Percentiles rank a stretch among this genome's conserved stretches.
These are phyloP conservation scores for Anisodus acutangulus DNA, from an alignment of 257 asterid genomes.

Conservation along the genomic window DNA sequence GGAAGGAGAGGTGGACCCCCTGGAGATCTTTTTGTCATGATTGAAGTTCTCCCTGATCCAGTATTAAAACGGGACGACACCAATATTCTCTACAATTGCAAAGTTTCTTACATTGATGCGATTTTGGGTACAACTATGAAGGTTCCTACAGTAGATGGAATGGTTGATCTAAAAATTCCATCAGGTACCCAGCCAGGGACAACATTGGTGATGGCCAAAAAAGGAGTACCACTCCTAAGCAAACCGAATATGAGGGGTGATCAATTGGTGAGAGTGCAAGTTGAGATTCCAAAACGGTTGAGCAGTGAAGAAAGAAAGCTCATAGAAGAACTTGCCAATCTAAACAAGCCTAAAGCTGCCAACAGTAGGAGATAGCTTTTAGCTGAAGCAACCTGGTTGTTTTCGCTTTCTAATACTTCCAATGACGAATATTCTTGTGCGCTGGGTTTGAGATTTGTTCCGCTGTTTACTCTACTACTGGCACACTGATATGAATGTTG, in stretches of 20 bases:
- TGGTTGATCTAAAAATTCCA: slow-evolving; percentile 85
- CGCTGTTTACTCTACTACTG: not conserved
- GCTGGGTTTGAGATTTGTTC: not conserved
- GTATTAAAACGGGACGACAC: slow-evolving; percentile 85
- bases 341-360: slow-evolving; percentile 76
- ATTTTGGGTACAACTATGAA: slow-evolving; percentile 79
- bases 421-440: not conserved
- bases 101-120: slow-evolving; percentile 87
- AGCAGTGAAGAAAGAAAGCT: slow-evolving; percentile 93
- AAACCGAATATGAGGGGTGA: slow-evolving; percentile 89
- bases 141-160: slow-evolving; percentile 94
- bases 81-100: slow-evolving; percentile 82
- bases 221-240: slow-evolving; percentile 79
- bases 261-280: slow-evolving; percentile 93
- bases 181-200: slow-evolving; percentile 96
- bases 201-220: slow-evolving; percentile 89
- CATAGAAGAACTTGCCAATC: slow-evolving; percentile 77
- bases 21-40: slow-evolving; percentile 83
- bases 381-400: slow-evolving; percentile 1
- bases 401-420: not conserved
- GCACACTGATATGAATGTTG: not conserved
- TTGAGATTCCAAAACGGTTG: slow-evolving; percentile 92
- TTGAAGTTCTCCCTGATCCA: slow-evolving; percentile 79
- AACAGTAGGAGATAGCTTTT: slow-evolving; percentile 56
- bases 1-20: slow-evolving; percentile 94